Evolutionary conservation across 1,284 basidiomycete species (phyloP).

Genomic region (Rhodotorula mucilaginosa): DNA sequence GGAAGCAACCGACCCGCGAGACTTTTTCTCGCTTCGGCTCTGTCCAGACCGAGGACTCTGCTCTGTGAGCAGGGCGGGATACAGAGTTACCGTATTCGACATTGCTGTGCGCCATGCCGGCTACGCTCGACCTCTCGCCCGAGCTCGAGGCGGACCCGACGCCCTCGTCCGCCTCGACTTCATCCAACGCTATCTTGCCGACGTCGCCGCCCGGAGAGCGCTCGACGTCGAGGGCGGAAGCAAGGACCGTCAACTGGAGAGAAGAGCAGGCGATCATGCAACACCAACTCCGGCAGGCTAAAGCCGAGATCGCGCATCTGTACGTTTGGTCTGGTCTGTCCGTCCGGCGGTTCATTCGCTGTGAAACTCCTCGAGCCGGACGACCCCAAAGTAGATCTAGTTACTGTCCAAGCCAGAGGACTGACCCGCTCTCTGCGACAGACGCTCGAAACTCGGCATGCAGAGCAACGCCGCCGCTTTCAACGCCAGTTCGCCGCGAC

Average conservation of each 20-base stretch:
- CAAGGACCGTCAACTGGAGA: conserved; percentile 8
- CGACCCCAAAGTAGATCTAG: background rate
- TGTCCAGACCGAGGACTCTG: no score
- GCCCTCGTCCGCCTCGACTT: background rate
- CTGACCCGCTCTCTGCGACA: background rate
- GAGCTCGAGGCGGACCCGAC: background rate
- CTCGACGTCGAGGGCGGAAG: background rate
- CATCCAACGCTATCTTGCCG: background rate
- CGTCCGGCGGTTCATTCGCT: background rate
- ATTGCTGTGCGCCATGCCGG: no score
- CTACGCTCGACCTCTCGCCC: no score
- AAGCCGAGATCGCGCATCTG: conserved; percentile 28
- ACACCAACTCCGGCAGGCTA: conserved; percentile 29
- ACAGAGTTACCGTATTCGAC: no score
- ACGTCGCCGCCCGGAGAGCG: background rate
- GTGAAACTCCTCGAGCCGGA: background rate
- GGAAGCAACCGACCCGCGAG: no score
- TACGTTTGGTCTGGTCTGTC: conserved; percentile 2
- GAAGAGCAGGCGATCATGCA: conserved; percentile 27
- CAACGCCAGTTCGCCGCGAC: conserved; percentile 30
- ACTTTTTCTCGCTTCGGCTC: no score
- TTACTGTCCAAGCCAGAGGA: background rate
- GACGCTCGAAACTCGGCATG: conserved; percentile 32
- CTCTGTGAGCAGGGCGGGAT: no score
- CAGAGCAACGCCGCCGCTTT: conserved; percentile 30